Evolutionary conservation across 1,139 yeast species (phyloP), one percentile per base, ranked within the genome.

Genomic region (Debaryomyces robertsiae): DNA sequence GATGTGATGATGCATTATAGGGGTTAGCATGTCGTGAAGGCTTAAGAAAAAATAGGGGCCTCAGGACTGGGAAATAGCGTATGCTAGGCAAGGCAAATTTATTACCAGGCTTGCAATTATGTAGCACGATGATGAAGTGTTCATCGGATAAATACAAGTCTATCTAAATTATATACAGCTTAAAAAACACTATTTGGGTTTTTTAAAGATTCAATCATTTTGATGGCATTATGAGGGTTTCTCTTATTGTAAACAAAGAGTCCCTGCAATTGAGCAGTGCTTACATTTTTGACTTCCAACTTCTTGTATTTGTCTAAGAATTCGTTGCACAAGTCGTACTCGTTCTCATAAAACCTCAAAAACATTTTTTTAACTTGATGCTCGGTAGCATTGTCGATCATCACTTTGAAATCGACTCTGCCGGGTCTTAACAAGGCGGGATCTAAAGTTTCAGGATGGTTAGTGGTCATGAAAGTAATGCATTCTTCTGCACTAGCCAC

Each of bases 401-500:
- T 69, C 14, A 82, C 84, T 63, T 89, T 89, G 62, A 75, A 83
- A 59, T 93, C 99, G 22, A 93, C 86, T 61, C 99, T 76, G 3
- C 99, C 99, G 0, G 99, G 99, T 50, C 99, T 76, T 48, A 86
- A 67, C 42, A 86, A 66, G 0, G 94, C 94, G 3, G 89, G 90
- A 56, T 93, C 99, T 32, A 93, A 71, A 47, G 80, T 80, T 51
- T 93, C 98, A 0, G 97, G 97, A 57, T 93, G 98, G 62, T 93
- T 93, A 16, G 98, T 91, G 11, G 99, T 93, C 98, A 93, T 93
- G 63, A 93, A 93, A 0, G 97, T 93, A 30, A 93, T 76, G 38
- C 96, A 85, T 57, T 93, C 98, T 57, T 93, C 98, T 1, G 98
- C 96, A 33, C 96, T 87, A 1, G 98, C 95, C n/a, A 93, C 98